A percentile compares a stretch with the other conserved stretches of the same genome.
phyloP scores from a whole-genome alignment of 1,284 basidiomycete genomes.

The Kalmanozyma brasiliensis region DNA sequence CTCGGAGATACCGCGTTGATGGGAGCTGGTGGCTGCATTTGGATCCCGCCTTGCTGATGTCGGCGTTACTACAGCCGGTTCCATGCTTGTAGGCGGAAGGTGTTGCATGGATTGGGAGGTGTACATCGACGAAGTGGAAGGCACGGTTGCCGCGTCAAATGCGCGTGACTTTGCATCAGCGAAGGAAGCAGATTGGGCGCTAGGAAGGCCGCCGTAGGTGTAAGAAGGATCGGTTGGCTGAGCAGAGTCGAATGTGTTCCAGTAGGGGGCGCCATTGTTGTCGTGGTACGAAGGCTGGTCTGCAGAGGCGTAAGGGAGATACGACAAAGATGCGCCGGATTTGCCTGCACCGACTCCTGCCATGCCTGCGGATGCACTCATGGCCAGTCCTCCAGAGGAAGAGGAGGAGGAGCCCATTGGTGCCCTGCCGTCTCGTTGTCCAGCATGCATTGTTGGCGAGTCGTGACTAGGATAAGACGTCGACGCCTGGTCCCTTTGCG shows the following conservation, averaged over 20 bases:
- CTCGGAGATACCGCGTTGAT: conserved; percentile 33
- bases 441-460: conserved; percentile 20
- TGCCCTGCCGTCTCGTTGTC: conserved; percentile 10
- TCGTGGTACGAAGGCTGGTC: conserved; percentile 15
- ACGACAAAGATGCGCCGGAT: conserved; percentile 13
- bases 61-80: neutral
- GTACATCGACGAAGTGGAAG: conserved; percentile 20
- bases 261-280: conserved; percentile 1
- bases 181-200: conserved; percentile 13
- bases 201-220: conserved; percentile 9
- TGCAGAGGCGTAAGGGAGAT: conserved; percentile 12
- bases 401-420: conserved; percentile 2
- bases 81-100: neutral
- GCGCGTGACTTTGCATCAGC: conserved; percentile 24
- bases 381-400: neutral
- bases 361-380: conserved; percentile 20
- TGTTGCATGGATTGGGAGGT: conserved; percentile 23
- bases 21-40: conserved; percentile 4
- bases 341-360: conserved; percentile 37
- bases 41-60: conserved; percentile 1
- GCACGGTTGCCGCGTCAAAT: conserved; percentile 12
- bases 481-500: too few relatives aligned
- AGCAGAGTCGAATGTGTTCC: conserved; percentile 23
- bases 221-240: conserved; percentile 14
- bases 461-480: neutral